phyloP scores from a whole-genome alignment of 441 rosid genomes.

The Pelargonium cotyledonis region DNA sequence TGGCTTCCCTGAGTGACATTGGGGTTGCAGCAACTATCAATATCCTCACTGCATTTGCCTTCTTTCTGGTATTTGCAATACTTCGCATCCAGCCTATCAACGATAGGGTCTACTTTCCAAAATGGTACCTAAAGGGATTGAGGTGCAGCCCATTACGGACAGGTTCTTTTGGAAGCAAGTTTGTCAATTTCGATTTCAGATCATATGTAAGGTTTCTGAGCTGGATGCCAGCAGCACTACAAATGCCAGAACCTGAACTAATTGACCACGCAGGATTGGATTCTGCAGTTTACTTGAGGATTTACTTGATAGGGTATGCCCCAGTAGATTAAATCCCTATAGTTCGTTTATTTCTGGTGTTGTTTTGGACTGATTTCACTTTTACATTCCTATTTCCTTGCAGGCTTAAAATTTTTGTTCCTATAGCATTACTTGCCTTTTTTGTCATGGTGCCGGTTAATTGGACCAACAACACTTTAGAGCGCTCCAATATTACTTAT shows the following conservation, averaged over 20 bases:
- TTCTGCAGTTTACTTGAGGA: slow-evolving; percentile 84
- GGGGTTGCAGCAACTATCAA: slow-evolving; percentile 74
- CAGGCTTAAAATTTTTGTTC: slow-evolving; percentile 89
- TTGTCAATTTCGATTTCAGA: slow-evolving; percentile 67
- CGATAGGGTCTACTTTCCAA: slow-evolving; percentile 88
- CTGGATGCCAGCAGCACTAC: slow-evolving; percentile 92
- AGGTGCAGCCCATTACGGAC: slow-evolving; percentile 59
- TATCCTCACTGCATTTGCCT: slow-evolving; percentile 64
- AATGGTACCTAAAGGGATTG: slow-evolving; percentile 91
- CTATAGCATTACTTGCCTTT: slow-evolving; percentile 75
- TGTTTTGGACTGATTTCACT: background rate
- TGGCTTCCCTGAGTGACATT: slow-evolving; percentile 77
- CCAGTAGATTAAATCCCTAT: background rate
- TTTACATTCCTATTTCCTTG: slow-evolving; percentile 10
- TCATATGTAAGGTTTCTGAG: slow-evolving; percentile 68
- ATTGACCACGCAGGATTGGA: slow-evolving; percentile 96
- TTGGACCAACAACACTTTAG: slow-evolving; percentile 44
- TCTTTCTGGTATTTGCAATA: slow-evolving; percentile 70
- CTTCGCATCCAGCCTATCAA: slow-evolving; percentile 88
- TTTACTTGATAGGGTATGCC: slow-evolving; percentile 77
- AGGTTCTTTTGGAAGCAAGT: slow-evolving; percentile 47
- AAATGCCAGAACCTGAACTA: slow-evolving; percentile 94
- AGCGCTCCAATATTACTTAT: slow-evolving; percentile 47
- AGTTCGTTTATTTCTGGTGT: background rate
- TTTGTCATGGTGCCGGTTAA: slow-evolving; percentile 72